These are phyloP conservation scores for Phytophthora ramorum DNA, from an alignment of 352 stramenopile species.

Conservation along the genomic window DNA sequence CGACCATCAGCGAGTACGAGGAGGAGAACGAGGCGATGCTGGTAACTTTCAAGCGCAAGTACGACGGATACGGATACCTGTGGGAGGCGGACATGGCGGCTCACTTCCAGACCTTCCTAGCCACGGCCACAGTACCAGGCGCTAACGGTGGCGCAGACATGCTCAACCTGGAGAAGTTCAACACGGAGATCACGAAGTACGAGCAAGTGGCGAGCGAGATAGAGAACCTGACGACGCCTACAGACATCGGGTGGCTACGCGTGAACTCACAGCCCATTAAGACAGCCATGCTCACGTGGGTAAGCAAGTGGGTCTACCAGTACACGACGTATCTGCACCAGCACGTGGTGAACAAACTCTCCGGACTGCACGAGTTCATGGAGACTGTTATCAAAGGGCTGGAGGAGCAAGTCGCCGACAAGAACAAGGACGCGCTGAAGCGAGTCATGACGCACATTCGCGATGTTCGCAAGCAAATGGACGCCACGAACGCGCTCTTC, in stretches of 20 bases:
- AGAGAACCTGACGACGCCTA: slow-evolving; percentile 87
- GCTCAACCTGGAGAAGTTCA: slow-evolving; percentile 95
- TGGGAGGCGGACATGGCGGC: slow-evolving; percentile 95
- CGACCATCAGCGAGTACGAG: slow-evolving; percentile 94
- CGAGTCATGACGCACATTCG: slow-evolving; percentile 97
- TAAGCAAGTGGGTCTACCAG: slow-evolving; percentile 96
- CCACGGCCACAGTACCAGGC: slow-evolving; percentile 64
- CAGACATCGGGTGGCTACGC: slow-evolving; percentile 97
- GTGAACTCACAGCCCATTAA: slow-evolving; percentile 98
- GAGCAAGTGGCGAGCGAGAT: slow-evolving; percentile 94
- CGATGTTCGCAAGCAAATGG: slow-evolving; percentile 94
- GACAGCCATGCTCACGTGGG: slow-evolving; percentile 95
- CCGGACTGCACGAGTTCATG: slow-evolving; percentile 94
- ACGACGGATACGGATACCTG: slow-evolving; percentile 96
- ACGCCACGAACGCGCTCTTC: slow-evolving; percentile 94
- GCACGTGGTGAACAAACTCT: slow-evolving; percentile 91
- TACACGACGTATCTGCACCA: slow-evolving; percentile 95
- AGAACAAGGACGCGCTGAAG: slow-evolving; percentile 96
- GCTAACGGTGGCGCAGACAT: slow-evolving; percentile 84
- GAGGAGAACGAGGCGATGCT: slow-evolving; percentile 94
- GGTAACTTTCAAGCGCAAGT: slow-evolving; percentile 93
- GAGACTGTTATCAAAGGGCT: slow-evolving; percentile 91
- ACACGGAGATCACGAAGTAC: slow-evolving; percentile 96
- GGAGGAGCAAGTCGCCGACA: slow-evolving; percentile 90
- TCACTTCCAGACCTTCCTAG: slow-evolving; percentile 94